Evolutionary conservation across 2,329 filamentous ascomycete species (phyloP).

Genomic region (Alternaria viburni): DNA sequence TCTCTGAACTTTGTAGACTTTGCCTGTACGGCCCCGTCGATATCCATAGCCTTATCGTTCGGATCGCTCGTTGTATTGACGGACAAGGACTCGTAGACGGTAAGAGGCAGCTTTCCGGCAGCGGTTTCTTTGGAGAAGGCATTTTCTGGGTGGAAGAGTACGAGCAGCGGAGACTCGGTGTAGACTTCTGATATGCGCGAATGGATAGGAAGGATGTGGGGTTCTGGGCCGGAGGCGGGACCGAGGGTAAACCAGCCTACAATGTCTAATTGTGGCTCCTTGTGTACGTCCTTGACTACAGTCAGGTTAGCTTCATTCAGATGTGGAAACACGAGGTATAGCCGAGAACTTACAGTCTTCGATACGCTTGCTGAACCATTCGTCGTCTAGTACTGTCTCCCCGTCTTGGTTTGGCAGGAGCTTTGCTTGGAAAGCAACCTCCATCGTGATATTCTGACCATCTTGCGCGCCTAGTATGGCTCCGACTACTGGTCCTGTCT

Average conservation of each 20-base stretch:
- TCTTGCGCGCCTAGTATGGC: slow-evolving; percentile 91
- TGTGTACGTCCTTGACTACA: slow-evolving; percentile 86
- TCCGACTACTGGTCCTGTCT: slow-evolving; percentile 79
- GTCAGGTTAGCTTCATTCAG: slow-evolving; percentile 8
- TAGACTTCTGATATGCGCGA: slow-evolving; percentile 74
- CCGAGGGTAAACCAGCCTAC: slow-evolving; percentile 92
- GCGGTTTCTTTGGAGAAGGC: slow-evolving; percentile 60
- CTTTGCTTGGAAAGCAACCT: slow-evolving; percentile 89
- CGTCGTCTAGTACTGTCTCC: slow-evolving; percentile 67
- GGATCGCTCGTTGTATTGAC: slow-evolving; percentile 41
- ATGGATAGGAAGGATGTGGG: slow-evolving; percentile 74
- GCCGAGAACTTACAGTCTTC: slow-evolving; percentile 75
- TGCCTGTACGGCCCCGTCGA: slow-evolving; percentile 67
- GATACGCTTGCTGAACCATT: slow-evolving; percentile 78
- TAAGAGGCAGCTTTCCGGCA: slow-evolving; percentile 84
- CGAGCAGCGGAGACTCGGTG: slow-evolving; percentile 86
- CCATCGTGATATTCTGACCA: slow-evolving; percentile 87
- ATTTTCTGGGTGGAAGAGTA: slow-evolving; percentile 80
- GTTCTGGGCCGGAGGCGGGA: slow-evolving; percentile 72
- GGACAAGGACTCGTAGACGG: slow-evolving; percentile 82
- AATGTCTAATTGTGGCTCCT: slow-evolving; percentile 76
- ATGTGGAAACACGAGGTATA: background rate
- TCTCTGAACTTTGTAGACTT: slow-evolving; percentile 75
- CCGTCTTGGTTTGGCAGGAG: slow-evolving; percentile 55
- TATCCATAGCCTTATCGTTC: slow-evolving; percentile 55